phyloP scores from a whole-genome alignment of 2,329 filamentous ascomycete species.

The Aureobasidium zeae region DNA sequence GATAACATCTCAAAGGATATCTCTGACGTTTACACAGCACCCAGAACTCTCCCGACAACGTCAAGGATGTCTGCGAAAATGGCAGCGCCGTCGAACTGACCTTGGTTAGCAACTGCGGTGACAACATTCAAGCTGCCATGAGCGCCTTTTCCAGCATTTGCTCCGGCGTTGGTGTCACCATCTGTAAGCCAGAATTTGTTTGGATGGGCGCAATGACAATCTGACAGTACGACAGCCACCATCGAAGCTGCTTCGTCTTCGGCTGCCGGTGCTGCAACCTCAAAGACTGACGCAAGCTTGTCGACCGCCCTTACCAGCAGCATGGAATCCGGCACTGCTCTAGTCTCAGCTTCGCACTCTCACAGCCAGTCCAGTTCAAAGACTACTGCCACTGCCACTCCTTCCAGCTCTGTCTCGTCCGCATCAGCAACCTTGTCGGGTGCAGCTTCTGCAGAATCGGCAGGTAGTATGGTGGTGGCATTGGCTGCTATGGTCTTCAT shows the following conservation, averaged over 20 bases:
- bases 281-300: no score
- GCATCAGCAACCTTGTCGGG: no score
- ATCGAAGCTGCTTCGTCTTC: conserved; percentile 15
- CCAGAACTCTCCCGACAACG: conserved; percentile 26
- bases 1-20: no score
- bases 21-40: conserved; percentile 23
- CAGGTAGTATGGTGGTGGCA: no score
- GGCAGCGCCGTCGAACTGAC: conserved; percentile 23
- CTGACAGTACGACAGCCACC: conserved; percentile 15
- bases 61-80: conserved; percentile 27
- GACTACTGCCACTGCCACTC: no score
- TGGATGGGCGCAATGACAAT: background rate
- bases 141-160: conserved; percentile 27
- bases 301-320: no score
- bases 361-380: no score
- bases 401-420: no score
- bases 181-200: conserved; percentile 22
- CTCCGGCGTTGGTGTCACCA: conserved; percentile 25
- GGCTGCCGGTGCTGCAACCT: conserved; percentile 5
- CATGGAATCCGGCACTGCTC: no score
- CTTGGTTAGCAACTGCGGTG: conserved; percentile 26
- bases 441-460: no score
- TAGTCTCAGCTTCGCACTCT: no score
- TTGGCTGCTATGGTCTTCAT: no score
- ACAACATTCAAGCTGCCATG: conserved; percentile 23